Percentiles rank a stretch among this genome's conserved stretches.
Conservation (phyloP, 2,329 filamentous ascomycete species). For the Aspergillus ibericus region DNA sequence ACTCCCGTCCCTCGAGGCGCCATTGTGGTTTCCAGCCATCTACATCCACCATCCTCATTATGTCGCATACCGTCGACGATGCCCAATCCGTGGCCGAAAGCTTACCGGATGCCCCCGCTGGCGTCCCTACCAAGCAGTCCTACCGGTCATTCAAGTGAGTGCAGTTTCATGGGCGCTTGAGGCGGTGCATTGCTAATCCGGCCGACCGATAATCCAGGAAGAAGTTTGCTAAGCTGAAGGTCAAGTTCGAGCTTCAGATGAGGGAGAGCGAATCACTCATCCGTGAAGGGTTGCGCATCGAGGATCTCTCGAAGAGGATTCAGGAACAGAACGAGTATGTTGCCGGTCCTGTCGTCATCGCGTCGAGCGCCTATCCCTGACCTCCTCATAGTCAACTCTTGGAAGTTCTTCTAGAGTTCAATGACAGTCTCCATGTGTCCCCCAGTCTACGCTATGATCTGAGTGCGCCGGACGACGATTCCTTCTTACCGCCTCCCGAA, state of each 20-base stretch:
- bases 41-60: conserved; percentile 17
- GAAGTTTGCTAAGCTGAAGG: conserved; percentile 87
- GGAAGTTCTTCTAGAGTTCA: conserved; percentile 86
- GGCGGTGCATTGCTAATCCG: conserved; percentile 8
- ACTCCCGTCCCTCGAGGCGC: background rate
- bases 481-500: conserved; percentile 51
- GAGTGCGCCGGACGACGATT: conserved; percentile 44
- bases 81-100: conserved; percentile 29
- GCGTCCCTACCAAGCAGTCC: conserved; percentile 50
- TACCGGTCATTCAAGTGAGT: conserved; percentile 68
- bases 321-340: conserved; percentile 90
- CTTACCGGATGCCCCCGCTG: conserved; percentile 33
- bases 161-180: background rate
- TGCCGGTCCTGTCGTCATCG: background rate
- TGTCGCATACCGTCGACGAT: conserved; percentile 36
- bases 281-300: conserved; percentile 76
- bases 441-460: conserved; percentile 74
- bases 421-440: conserved; percentile 77
- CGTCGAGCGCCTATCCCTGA: background rate
- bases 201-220: conserved; percentile 51
- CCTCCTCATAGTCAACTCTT: conserved; percentile 70
- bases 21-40: background rate
- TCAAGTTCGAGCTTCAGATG: conserved; percentile 77
- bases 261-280: conserved; percentile 66
- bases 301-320: conserved; percentile 76